Percentiles rank a stretch among this genome's conserved stretches.
Conservation (phyloP, 495 filamentous ascomycete species). For the Chaetomium tenue region DNA sequence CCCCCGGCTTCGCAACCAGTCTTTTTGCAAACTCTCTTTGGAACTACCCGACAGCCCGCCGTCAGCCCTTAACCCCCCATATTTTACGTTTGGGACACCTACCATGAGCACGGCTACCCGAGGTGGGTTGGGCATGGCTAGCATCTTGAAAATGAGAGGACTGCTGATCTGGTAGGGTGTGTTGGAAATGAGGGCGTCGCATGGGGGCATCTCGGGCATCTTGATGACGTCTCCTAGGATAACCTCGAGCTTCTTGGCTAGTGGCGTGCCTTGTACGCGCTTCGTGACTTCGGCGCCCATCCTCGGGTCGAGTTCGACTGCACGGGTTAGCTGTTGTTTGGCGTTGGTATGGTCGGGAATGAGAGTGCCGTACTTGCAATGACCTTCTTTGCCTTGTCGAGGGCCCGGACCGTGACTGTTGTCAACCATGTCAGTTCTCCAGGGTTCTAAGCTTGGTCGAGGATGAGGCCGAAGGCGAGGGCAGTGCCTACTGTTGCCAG, state of each 20-base stretch:
- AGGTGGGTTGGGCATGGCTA: slow-evolving; percentile 68
- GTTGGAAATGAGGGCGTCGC: slow-evolving; percentile 90
- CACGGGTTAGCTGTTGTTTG: slow-evolving; percentile 1
- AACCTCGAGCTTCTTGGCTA: slow-evolving; percentile 76
- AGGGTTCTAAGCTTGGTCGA: neutral
- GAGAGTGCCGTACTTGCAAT: slow-evolving; percentile 54
- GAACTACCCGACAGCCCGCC: slow-evolving; percentile 23
- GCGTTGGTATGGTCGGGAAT: neutral
- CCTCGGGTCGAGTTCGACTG: slow-evolving; percentile 86
- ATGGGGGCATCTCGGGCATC: slow-evolving; percentile 70
- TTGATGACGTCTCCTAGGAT: slow-evolving; percentile 93
- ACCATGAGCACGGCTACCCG: slow-evolving; percentile 86
- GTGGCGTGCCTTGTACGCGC: slow-evolving; percentile 80
- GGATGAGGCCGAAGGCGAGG: neutral
- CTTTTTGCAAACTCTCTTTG: slow-evolving; percentile 40
- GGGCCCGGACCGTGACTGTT: slow-evolving; percentile 80
- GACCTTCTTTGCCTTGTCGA: slow-evolving; percentile 81
- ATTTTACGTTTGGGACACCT: slow-evolving; percentile 24
- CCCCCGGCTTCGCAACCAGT: slow-evolving; percentile 42
- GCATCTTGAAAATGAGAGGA: slow-evolving; percentile 87
- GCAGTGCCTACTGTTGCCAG: slow-evolving; percentile 33
- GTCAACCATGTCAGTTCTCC: neutral
- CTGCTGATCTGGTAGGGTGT: slow-evolving; percentile 93
- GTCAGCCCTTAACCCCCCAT: too few species aligned
- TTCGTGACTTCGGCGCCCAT: slow-evolving; percentile 98